A percentile compares a stretch with the other conserved stretches of the same genome.
These are phyloP conservation scores for Keqinozyma sinolaborantium DNA, from an alignment of 1,139 yeast species.

Conservation along the genomic window DNA sequence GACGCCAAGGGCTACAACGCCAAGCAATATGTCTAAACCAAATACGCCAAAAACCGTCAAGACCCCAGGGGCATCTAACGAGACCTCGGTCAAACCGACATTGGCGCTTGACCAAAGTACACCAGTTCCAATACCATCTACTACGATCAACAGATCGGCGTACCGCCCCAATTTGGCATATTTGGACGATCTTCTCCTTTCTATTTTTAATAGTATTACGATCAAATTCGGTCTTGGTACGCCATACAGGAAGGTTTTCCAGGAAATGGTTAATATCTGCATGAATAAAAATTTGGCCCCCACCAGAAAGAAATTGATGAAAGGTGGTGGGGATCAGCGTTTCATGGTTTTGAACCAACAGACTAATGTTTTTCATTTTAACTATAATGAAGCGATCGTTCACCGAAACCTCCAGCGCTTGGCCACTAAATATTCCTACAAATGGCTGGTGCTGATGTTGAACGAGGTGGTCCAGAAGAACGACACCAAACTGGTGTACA, in stretches of 20 bases:
- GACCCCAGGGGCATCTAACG: too few relatives aligned
- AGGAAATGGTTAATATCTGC: slow-evolving; percentile 7
- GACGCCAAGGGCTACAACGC: too few relatives aligned
- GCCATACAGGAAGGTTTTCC: slow-evolving; percentile 5
- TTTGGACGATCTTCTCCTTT: slow-evolving; percentile 3
- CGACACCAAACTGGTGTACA: not conserved
- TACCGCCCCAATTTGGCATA: not conserved
- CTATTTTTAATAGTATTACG: slow-evolving; percentile 4
- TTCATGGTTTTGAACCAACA: not conserved
- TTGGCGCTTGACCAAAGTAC: too few relatives aligned
- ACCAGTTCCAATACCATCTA: too few relatives aligned
- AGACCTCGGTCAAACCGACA: too few relatives aligned
- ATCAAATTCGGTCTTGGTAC: slow-evolving; percentile 4
- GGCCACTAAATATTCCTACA: not conserved
- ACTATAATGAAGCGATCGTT: not conserved
- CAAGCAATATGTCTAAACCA: too few relatives aligned
- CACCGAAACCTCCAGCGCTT: not conserved
- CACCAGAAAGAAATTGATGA: slow-evolving; percentile 4
- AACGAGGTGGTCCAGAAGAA: not conserved
- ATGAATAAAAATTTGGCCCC: slow-evolving; percentile 2
- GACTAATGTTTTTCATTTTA: not conserved
- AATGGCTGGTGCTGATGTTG: not conserved
- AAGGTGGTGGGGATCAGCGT: slow-evolving; percentile 1
- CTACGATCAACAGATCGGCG: too few relatives aligned
- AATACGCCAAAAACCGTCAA: too few relatives aligned